A percentile compares a stretch with the other conserved stretches of the same genome.
Conservation (phyloP, 2,329 filamentous ascomycete genomes). For the Colletotrichum orbiculare region DNA sequence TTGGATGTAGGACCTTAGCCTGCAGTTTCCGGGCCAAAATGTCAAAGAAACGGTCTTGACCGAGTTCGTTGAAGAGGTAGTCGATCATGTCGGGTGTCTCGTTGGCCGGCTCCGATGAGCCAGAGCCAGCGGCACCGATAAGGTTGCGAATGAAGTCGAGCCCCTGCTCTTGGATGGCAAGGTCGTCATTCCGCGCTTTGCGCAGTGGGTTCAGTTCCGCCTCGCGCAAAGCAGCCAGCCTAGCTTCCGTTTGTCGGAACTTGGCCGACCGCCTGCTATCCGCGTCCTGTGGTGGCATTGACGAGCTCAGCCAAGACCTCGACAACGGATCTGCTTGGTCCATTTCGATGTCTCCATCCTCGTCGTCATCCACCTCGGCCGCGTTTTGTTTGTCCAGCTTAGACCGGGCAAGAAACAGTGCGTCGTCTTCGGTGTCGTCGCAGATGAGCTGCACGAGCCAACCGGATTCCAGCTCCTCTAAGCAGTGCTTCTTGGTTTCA, state of each 20-base stretch:
- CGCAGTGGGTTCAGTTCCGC: slow-evolving; percentile 75
- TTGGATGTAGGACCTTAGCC: slow-evolving; percentile 66
- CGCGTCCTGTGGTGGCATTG: slow-evolving; percentile 32
- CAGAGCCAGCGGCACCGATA: slow-evolving; percentile 69
- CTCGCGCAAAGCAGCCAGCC: slow-evolving; percentile 66
- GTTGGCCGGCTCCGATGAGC: slow-evolving; percentile 60
- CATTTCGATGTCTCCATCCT: slow-evolving; percentile 70
- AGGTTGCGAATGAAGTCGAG: slow-evolving; percentile 92
- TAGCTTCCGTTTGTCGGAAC: slow-evolving; percentile 61
- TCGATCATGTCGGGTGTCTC: slow-evolving; percentile 83
- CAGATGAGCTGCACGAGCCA: slow-evolving; percentile 86
- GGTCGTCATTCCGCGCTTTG: slow-evolving; percentile 79
- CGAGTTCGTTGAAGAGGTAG: slow-evolving; percentile 80
- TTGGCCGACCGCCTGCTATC: slow-evolving; percentile 48
- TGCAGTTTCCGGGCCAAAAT: slow-evolving; percentile 83
- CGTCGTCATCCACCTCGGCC: slow-evolving; percentile 48
- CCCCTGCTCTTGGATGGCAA: slow-evolving; percentile 90
- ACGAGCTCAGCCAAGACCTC: slow-evolving; percentile 37
- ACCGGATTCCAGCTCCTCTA: slow-evolving; percentile 80
- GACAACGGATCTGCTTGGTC: slow-evolving; percentile 58
- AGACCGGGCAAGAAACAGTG: slow-evolving; percentile 53
- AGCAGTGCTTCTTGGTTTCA: slow-evolving; percentile 78
- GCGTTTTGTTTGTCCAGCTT: slow-evolving; percentile 43
- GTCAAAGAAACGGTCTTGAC: slow-evolving; percentile 81
- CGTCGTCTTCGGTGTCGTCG: slow-evolving; percentile 67